Evolutionary conservation across 345 rosid genomes (phyloP).

Genomic region (Leavenworthia alabamica): DNA sequence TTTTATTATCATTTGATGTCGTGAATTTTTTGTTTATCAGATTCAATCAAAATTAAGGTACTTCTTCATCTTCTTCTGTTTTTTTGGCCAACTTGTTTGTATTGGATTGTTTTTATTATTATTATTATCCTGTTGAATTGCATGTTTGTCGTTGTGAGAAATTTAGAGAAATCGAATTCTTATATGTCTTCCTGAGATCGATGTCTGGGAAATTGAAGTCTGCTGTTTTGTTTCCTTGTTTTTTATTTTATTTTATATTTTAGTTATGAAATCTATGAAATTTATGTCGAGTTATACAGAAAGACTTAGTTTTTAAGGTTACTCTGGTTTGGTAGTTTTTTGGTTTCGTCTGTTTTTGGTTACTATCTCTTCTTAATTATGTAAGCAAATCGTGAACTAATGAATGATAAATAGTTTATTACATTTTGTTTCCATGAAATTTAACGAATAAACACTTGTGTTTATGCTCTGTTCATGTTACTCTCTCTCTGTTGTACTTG

Average conservation of each 20-base stretch:
- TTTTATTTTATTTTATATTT: too few relatives aligned
- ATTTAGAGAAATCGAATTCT: background rate
- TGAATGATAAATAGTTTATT: background rate
- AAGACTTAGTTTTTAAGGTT: background rate
- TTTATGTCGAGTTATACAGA: conserved; percentile 9
- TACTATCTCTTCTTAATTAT: background rate
- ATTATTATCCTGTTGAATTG: conserved; percentile 4
- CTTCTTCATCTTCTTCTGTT: background rate
- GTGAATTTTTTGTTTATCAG: conserved; percentile 12
- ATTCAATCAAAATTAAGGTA: conserved; percentile 20
- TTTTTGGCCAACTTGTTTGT: too few relatives aligned
- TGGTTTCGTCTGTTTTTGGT: background rate
- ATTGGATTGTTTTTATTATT: too few relatives aligned
- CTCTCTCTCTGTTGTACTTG: background rate
- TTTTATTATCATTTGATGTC: conserved; percentile 1
- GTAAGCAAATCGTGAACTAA: background rate
- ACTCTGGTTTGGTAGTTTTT: background rate
- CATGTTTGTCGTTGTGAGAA: background rate
- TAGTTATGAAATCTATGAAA: background rate
- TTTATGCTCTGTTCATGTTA: conserved; percentile 3
- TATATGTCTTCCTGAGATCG: background rate
- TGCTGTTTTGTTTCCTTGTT: background rate
- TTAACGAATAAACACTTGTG: background rate
- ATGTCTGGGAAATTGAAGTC: conserved; percentile 22
- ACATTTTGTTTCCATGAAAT: conserved; percentile 1